Evolutionary conservation across 108 stramenopile species (phyloP).

Genomic region (Cyclostephanos tholiformis): DNA sequence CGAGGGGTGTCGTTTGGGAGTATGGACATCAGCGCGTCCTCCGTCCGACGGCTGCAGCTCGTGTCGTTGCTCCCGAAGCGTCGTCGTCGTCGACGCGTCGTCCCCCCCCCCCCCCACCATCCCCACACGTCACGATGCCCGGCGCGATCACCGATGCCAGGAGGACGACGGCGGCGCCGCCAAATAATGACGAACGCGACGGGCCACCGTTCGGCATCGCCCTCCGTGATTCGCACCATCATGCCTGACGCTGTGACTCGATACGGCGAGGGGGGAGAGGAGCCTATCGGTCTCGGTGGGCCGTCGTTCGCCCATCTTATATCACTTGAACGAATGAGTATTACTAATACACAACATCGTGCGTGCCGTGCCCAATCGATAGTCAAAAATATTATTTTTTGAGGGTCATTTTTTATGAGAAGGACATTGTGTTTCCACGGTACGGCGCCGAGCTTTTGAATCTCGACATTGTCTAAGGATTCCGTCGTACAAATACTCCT

Average conservation of each 20-base stretch:
- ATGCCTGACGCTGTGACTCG: not conserved
- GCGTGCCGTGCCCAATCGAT: too few relatives aligned
- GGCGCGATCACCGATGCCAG: not conserved
- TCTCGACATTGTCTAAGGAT: too few relatives aligned
- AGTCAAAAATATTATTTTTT: too few relatives aligned
- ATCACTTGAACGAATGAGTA: too few relatives aligned
- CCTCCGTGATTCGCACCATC: too few relatives aligned
- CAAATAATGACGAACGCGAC: not conserved
- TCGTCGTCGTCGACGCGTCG: not conserved
- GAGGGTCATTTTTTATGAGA: too few relatives aligned
- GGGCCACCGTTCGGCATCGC: not conserved
- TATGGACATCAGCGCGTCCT: not conserved
- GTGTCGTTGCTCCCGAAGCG: slow-evolving; percentile 3
- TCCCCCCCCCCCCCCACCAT: too few relatives aligned
- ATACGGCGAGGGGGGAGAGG: not conserved
- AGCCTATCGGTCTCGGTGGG: slow-evolving; percentile 33
- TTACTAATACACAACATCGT: too few relatives aligned
- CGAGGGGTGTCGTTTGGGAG: not conserved
- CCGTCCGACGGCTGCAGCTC: slow-evolving; percentile 9
- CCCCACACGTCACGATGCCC: not conserved
- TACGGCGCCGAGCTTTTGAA: too few relatives aligned
- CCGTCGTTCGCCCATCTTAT: not conserved
- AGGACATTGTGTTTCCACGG: too few relatives aligned
- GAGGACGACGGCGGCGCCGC: slow-evolving; percentile 13
- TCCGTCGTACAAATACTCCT: too few relatives aligned